Evolutionary conservation across 441 rosid species (phyloP).

Genomic region (Gossypium davidsonii): DNA sequence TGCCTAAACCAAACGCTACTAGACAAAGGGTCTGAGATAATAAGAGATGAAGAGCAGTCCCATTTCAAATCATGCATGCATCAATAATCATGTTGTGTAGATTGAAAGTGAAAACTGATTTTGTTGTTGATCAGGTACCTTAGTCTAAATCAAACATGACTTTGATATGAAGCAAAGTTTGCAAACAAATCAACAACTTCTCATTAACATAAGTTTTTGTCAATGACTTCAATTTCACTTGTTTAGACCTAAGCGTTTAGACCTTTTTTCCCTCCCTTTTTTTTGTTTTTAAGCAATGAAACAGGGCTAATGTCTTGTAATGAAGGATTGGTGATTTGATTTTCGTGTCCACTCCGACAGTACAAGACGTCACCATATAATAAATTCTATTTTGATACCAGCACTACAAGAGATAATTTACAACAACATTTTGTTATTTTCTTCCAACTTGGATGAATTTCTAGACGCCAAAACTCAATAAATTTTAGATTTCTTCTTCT

Average conservation of each 20-base stretch:
- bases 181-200: not conserved
- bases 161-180: not conserved
- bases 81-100: not conserved
- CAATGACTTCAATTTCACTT: not conserved
- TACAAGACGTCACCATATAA: too few species aligned
- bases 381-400: too few species aligned
- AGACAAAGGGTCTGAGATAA: not conserved
- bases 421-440: not conserved
- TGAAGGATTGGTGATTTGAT: not conserved
- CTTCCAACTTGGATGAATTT: not conserved
- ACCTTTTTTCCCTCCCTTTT: not conserved
- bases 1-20: not conserved
- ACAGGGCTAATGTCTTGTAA: not conserved
- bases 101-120: not conserved
- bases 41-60: not conserved
- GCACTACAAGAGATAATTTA: too few species aligned
- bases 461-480: not conserved
- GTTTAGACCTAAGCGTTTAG: not conserved
- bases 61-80: not conserved
- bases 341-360: not conserved
- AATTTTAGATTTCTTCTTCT: not conserved
- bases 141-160: not conserved
- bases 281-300: not conserved
- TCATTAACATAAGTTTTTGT: not conserved
- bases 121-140: not conserved